These are phyloP conservation scores for Lodderomyces oxycetoniae DNA, from an alignment of 1,139 yeast genomes.

Conservation along the genomic window DNA sequence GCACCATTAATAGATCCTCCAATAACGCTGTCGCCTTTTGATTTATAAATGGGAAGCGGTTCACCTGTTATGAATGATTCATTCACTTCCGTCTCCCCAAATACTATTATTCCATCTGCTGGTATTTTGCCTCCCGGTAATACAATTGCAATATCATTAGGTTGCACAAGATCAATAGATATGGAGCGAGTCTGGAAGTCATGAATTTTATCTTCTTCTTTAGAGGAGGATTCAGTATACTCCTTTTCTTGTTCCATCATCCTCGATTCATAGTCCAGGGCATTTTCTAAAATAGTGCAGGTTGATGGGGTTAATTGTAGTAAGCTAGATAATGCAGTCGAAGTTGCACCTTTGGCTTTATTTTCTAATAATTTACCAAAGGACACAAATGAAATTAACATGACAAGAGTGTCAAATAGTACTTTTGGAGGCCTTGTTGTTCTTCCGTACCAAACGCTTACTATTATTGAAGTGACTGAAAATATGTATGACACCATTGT, in stretches of 20 bases:
- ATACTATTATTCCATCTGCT: constrained; percentile 78
- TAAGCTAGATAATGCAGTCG: constrained; percentile 77
- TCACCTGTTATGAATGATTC: constrained; percentile 93
- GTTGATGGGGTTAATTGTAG: constrained; percentile 76
- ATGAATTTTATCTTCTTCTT: constrained; percentile 6
- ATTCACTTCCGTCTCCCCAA: constrained; percentile 78
- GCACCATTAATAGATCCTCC: constrained; percentile 92
- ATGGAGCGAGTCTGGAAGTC: constrained; percentile 34
- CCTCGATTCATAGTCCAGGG: constrained; percentile 21
- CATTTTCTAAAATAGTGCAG: constrained; percentile 58
- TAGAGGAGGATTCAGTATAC: background rate
- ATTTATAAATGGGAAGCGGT: constrained; percentile 66
- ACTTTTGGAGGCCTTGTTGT: constrained; percentile 55
- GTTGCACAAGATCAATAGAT: constrained; percentile 71
- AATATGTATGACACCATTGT: constrained; percentile 75
- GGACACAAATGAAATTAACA: constrained; percentile 79
- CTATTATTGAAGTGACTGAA: constrained; percentile 57
- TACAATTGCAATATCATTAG: constrained; percentile 69
- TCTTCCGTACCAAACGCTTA: constrained; percentile 38
- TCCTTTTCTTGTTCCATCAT: background rate
- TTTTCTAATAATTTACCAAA: constrained; percentile 90
- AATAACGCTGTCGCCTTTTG: constrained; percentile 57
- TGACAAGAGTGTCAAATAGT: constrained; percentile 80
- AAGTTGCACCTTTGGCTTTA: constrained; percentile 90
- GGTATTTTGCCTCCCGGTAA: constrained; percentile 87